Evolutionary conservation across 495 filamentous ascomycete genomes (phyloP), one percentile per base, ranked within the genome.

Genomic region (Penicillium waksmanii): DNA sequence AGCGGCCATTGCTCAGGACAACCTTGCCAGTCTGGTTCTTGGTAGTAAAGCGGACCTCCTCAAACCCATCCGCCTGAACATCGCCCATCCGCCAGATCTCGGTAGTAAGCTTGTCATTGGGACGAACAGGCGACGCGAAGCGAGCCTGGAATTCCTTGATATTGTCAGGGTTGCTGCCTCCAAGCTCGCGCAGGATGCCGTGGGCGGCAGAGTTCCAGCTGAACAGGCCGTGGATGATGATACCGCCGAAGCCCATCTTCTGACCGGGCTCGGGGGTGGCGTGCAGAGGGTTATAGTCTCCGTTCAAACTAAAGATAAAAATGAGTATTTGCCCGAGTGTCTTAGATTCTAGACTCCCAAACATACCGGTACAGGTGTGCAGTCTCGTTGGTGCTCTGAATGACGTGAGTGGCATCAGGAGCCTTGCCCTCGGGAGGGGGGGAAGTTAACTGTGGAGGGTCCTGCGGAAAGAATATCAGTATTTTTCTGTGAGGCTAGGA

Each of bases 241-340:
- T 82, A 42, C 92, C 92, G 4, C 90, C 90, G 67, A 96, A 96
- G 25, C 92, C 91, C 90, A 96, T 94, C 77, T 91, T 89, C 73
- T 82, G 75, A 44, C 92, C 91, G 0, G 93, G 90, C 72, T 89
- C 89, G 12, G 91, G 92, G 27, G 87, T 88, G 8, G 91, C 90
- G 68, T 96, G 92, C 47, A 96, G 86, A 23, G 92, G 92, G 77
- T 96, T 96, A 72, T 96, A 96, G 73, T 96, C 92, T 65, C 91
- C 92, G 61, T 96, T 95, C 35, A 96, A 82, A 47, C 87, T 75
- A 25, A 12, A 44, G 15, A 21, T 44, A 0, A 19, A 44, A 44
- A 44, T 44, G 6, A 44, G 42, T 44, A 1, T 6, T 19, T 44
- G 42, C 1, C 8, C 17, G 3, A 17, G 17, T 9, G 17, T 44